Percentiles rank a stretch among this genome's conserved stretches.
Conservation (phyloP, 1,139 yeast genomes). For the Hyphopichia buzzinii region DNA sequence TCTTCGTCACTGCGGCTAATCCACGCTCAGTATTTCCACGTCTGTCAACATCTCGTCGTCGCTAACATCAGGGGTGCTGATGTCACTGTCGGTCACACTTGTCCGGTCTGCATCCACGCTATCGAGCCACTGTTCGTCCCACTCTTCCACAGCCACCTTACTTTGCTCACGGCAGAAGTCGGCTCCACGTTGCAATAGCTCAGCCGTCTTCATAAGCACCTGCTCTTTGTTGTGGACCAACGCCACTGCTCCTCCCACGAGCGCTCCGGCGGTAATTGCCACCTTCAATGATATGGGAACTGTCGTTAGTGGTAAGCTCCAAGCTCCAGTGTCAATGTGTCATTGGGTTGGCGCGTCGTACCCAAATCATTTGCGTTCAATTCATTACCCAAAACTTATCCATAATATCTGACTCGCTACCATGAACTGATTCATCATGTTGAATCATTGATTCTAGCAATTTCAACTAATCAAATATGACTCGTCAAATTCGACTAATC, state of each 20-base stretch:
- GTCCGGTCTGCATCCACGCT: too few species aligned
- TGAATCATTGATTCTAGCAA: too few species aligned
- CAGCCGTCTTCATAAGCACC: conserved; percentile 32
- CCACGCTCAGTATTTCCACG: too few species aligned
- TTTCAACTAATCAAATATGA: too few species aligned
- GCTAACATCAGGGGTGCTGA: background rate
- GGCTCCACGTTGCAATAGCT: conserved; percentile 34
- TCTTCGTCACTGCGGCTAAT: too few species aligned
- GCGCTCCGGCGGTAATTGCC: conserved; percentile 39
- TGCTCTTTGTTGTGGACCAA: conserved; percentile 31
- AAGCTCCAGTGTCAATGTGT: background rate
- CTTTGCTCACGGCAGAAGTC: conserved; percentile 24
- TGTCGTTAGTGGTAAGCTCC: conserved; percentile 13
- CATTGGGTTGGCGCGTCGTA: background rate
- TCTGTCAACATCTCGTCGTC: background rate
- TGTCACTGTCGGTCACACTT: too few species aligned
- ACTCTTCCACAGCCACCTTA: too few species aligned
- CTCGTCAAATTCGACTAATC: too few species aligned
- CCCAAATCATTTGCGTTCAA: too few species aligned
- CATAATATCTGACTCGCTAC: too few species aligned
- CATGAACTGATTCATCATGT: too few species aligned
- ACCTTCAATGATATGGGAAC: conserved; percentile 41
- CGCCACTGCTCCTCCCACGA: conserved; percentile 41
- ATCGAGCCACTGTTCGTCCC: conserved; percentile 24
- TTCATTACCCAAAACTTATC: too few species aligned